These are phyloP conservation scores for Candida chilensis DNA, from an alignment of 805 yeast species.

Conservation along the genomic window DNA sequence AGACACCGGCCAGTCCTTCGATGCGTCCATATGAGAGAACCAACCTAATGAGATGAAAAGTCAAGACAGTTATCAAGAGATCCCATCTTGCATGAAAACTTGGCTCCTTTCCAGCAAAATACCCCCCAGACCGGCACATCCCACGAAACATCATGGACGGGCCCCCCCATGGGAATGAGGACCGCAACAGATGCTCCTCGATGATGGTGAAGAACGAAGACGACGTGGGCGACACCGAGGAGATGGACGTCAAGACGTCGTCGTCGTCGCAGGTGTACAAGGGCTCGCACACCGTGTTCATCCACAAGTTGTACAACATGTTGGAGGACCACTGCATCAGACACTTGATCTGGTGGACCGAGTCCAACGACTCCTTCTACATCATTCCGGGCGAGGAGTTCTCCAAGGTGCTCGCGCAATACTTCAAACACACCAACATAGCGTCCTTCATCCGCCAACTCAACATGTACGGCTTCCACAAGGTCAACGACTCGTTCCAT, in stretches of 20 bases:
- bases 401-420: constrained; percentile 56
- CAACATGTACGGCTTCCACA: constrained; percentile 79
- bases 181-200: not conserved
- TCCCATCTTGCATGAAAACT: too few species aligned
- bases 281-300: constrained; percentile 41
- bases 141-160: not conserved
- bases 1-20: too few species aligned
- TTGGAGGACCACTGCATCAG: constrained; percentile 65
- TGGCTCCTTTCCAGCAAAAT: too few species aligned
- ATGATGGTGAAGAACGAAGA: too few species aligned
- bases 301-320: constrained; percentile 88
- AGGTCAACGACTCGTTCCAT: constrained; percentile 45
- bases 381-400: constrained; percentile 85
- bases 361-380: constrained; percentile 60
- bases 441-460: constrained; percentile 74
- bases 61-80: too few species aligned
- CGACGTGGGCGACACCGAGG: not conserved
- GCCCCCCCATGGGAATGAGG: not conserved
- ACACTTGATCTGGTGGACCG: constrained; percentile 84
- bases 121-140: not conserved
- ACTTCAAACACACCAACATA: constrained; percentile 74
- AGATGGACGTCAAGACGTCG: not conserved
- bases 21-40: too few species aligned
- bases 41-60: too few species aligned
- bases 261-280: not conserved